These are phyloP conservation scores for Boletus insuetus DNA, from an alignment of 768 basidiomycete genomes.

Conservation along the genomic window DNA sequence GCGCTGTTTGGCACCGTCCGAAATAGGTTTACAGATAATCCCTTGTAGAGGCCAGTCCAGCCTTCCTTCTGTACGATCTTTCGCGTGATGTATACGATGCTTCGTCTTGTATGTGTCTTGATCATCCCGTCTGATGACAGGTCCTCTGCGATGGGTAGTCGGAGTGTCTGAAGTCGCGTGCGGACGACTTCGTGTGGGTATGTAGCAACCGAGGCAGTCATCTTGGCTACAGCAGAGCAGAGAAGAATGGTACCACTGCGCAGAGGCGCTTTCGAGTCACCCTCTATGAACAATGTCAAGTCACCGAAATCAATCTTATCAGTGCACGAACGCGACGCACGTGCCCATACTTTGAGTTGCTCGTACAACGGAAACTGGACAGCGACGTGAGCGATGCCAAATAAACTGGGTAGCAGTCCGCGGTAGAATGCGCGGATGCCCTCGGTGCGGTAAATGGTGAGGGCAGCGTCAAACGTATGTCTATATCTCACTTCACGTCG, in stretches of 20 bases:
- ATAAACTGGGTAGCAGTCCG: constrained; percentile 86
- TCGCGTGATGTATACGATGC: constrained; percentile 70
- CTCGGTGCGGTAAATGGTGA: constrained; percentile 87
- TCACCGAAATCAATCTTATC: background rate
- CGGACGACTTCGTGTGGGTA: constrained; percentile 99
- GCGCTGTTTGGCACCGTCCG: constrained; percentile 96
- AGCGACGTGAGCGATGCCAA: constrained; percentile 93
- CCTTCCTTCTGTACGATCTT: constrained; percentile 81
- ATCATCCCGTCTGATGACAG: constrained; percentile 62
- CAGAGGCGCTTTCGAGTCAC: constrained; percentile 30
- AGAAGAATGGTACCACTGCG: constrained; percentile 61
- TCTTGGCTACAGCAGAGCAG: constrained; percentile 93
- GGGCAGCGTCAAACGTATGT: constrained; percentile 87
- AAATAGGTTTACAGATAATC: constrained; percentile 89
- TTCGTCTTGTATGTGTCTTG: constrained; percentile 52
- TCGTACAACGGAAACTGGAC: constrained; percentile 99
- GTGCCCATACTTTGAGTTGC: constrained; percentile 79
- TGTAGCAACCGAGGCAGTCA: constrained; percentile 92
- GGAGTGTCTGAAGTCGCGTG: constrained; percentile 92
- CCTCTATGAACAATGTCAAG: constrained; percentile 19
- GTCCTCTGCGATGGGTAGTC: constrained; percentile 59
- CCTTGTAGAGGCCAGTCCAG: constrained; percentile 88
- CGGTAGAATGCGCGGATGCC: constrained; percentile 90
- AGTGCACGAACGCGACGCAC: constrained; percentile 50
- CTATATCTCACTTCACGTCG: constrained; percentile 75